phyloP scores from a whole-genome alignment of 805 yeast genomes.

The Wickerhamomyces strasburgensis region DNA sequence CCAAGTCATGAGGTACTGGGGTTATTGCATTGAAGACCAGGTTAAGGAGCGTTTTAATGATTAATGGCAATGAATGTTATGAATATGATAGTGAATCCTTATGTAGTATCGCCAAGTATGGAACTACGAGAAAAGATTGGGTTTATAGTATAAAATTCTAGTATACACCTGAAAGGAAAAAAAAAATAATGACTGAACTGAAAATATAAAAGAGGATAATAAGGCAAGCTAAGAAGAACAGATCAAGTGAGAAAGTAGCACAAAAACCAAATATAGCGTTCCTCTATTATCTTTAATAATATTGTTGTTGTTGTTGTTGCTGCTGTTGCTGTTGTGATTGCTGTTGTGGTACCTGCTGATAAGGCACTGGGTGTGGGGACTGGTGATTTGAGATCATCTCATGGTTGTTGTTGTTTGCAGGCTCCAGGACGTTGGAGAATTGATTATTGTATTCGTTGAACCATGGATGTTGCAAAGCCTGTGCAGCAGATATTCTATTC shows the following conservation, averaged over 20 bases:
- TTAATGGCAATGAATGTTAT: no score
- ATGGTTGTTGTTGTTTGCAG: slow-evolving; percentile 5
- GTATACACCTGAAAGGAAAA: not conserved
- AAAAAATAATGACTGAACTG: not conserved
- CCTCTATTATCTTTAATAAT: slow-evolving; percentile 14
- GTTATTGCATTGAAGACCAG: no score
- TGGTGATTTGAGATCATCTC: slow-evolving; percentile 4
- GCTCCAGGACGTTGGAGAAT: slow-evolving; percentile 3
- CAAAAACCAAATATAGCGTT: no score
- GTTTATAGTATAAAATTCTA: no score
- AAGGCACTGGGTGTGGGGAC: slow-evolving; percentile 10
- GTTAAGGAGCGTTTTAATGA: no score
- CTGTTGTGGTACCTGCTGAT: slow-evolving; percentile 8
- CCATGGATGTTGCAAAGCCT: slow-evolving; percentile 92
- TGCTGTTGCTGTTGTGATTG: slow-evolving; percentile 8
- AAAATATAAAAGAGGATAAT: not conserved
- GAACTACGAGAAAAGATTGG: no score
- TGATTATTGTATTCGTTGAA: slow-evolving; percentile 60
- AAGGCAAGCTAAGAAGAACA: not conserved
- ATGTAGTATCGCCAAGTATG: no score
- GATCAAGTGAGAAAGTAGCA: not conserved
- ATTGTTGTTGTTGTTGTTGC: slow-evolving; percentile 10
- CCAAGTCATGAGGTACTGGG: slow-evolving; percentile 20
- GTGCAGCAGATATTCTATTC: slow-evolving; percentile 84
- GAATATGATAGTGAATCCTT: no score